phyloP scores from a whole-genome alignment of 257 asterid genomes.

The Avicennia marina region DNA sequence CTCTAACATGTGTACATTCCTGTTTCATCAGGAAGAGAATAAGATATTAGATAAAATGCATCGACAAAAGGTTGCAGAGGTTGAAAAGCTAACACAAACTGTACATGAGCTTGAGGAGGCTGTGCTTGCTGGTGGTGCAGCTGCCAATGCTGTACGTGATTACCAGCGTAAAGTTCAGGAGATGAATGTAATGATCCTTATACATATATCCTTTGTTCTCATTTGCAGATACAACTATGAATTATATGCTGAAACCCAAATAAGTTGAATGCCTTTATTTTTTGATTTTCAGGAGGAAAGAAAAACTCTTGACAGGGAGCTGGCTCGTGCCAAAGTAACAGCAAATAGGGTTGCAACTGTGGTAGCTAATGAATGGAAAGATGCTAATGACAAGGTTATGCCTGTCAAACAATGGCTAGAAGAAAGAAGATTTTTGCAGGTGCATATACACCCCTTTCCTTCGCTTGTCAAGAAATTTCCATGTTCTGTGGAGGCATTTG shows the following conservation, averaged over 20 bases:
- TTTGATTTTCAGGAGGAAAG: conserved; percentile 69
- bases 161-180: conserved; percentile 98
- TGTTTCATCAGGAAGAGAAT: conserved; percentile 76
- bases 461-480: background rate
- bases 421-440: conserved; percentile 91
- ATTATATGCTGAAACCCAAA: conserved; percentile 16
- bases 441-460: conserved; percentile 9
- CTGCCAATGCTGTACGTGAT: conserved; percentile 97
- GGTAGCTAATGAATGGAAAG: conserved; percentile 98
- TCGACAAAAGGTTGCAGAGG: conserved; percentile 95
- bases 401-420: conserved; percentile 99
- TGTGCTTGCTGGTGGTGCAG: conserved; percentile 99
- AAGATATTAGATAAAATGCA: conserved; percentile 91
- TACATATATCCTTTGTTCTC: background rate
- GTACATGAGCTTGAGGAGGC: conserved; percentile 99
- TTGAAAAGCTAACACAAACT: conserved; percentile 93
- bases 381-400: conserved; percentile 92
- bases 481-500: background rate
- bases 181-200: conserved; percentile 66
- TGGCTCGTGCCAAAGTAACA: conserved; percentile 89
- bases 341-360: conserved; percentile 96
- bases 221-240: background rate
- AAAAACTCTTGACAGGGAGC: conserved; percentile 79
- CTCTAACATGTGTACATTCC: conserved; percentile 2
- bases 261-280: conserved; percentile 6